Base-by-base conservation (phyloP, 345 rosid genomes). In the Atalantia buxifolia region DNA sequence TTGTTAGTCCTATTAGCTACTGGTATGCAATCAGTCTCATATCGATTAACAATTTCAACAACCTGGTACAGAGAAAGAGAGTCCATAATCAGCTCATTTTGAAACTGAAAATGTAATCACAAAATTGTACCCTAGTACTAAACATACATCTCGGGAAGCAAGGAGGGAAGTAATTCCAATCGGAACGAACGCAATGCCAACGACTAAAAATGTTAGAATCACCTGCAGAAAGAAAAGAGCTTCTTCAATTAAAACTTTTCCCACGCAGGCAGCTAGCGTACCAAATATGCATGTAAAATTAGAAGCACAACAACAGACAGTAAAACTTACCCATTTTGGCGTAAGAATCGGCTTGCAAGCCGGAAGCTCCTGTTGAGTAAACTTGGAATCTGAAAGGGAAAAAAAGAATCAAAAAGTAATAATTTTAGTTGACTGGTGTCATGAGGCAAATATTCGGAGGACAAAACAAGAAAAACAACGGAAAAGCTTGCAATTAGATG, bases 281-380 rank as follows among this genome's bases (percentile, higher is more conserved):
- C 9, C 61, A 61, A 59, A 14, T 28, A 22, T n/a, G 7, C 24
- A 7, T 14, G 9, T 2, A 72, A 48, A 6, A 64, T 63, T 64
- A 64, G 40, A 64, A 31, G 68, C 24, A 64, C 19, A 31, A 31
- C n/a, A 30, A 4, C 16, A 27, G 62, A 1, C n/a, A 45, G 0
- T 28, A 40, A 36, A 81, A 66, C 86, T 84, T 83, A 95, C 99
- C 99, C 98, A 96, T 82, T 88, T 71, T 24, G 98, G 99, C 1
- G 98, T 96, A 28, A 96, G 98, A 80, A 96, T 96, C 28, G 99
- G 99, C 84, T 96, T 96, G 89, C 99, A 96, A 72, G 99, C 99
- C 5, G 98, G 95, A 81, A 96, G 98, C 84, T 96, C 99, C 77
- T 94, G 99, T 77, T 96, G 99, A 30, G 97, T 92, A 84, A 96